These are phyloP conservation scores for Plenodomus tracheiphilus DNA, from an alignment of 2,329 filamentous ascomycete species.

Conservation along the genomic window DNA sequence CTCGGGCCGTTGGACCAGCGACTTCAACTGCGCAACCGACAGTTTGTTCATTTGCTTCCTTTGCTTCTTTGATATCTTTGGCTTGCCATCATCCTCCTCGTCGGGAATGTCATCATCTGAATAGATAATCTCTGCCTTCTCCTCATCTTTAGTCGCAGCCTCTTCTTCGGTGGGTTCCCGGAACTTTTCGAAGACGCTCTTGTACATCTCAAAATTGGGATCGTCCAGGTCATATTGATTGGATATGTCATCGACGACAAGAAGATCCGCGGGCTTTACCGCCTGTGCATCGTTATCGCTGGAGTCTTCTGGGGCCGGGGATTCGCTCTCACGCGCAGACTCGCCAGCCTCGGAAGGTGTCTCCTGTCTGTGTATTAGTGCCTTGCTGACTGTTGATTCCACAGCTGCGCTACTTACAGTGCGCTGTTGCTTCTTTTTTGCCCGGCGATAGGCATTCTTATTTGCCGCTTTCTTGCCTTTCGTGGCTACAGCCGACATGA, in stretches of 20 bases:
- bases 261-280: slow-evolving; percentile 53
- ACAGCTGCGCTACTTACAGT: slow-evolving; percentile 47
- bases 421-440: slow-evolving; percentile 92
- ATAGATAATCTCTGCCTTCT: slow-evolving; percentile 84
- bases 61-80: slow-evolving; percentile 91
- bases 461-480: slow-evolving; percentile 66
- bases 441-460: slow-evolving; percentile 91
- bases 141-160: slow-evolving; percentile 53
- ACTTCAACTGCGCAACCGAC: slow-evolving; percentile 93
- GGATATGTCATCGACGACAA: slow-evolving; percentile 39
- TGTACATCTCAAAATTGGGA: slow-evolving; percentile 81
- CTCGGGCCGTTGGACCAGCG: slow-evolving; percentile 86
- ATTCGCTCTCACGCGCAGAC: slow-evolving; percentile 45
- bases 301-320: slow-evolving; percentile 37
- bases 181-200: slow-evolving; percentile 80
- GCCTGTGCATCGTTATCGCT: slow-evolving; percentile 40
- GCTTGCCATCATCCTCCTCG: slow-evolving; percentile 71
- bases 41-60: slow-evolving; percentile 88
- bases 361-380: slow-evolving; percentile 37
- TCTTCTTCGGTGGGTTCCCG: slow-evolving; percentile 60
- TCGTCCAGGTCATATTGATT: slow-evolving; percentile 66
- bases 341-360: slow-evolving; percentile 36
- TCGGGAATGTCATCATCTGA: slow-evolving; percentile 84
- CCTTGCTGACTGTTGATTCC: slow-evolving; percentile 1
- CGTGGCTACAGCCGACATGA: slow-evolving; percentile 34